Evolutionary conservation across 2,329 filamentous ascomycete species (phyloP).

Genomic region (Kalmusia sp.): DNA sequence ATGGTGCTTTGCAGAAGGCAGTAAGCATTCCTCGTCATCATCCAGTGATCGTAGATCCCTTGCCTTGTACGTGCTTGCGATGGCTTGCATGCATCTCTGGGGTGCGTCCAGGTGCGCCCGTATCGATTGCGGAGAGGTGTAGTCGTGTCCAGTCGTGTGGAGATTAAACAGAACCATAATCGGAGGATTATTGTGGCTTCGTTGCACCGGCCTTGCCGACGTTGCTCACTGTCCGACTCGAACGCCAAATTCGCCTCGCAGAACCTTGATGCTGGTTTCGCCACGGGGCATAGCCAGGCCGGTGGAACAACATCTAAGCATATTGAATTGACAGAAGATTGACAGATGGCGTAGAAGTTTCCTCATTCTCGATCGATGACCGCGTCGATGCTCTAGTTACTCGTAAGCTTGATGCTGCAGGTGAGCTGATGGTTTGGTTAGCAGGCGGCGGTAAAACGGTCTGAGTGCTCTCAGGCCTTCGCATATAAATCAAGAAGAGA

Average conservation of each 20-base stretch:
- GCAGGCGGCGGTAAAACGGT: neutral
- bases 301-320: conserved; percentile 8
- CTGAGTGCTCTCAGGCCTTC: neutral
- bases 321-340: conserved; percentile 4
- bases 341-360: neutral
- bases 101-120: conserved; percentile 17
- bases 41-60: conserved; percentile 13
- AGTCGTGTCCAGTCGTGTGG: conserved; percentile 18
- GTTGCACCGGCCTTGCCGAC: conserved; percentile 20
- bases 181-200: conserved; percentile 9
- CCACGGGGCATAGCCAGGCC: conserved; percentile 8
- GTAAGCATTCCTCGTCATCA: conserved; percentile 23
- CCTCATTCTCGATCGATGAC: neutral
- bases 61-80: conserved; percentile 20
- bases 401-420: neutral
- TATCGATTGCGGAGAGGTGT: conserved; percentile 5
- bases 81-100: conserved; percentile 24
- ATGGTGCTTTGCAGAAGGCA: conserved; percentile 3
- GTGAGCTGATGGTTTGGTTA: neutral
- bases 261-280: conserved; percentile 14
- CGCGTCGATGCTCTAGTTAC: neutral
- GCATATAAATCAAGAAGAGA: neutral
- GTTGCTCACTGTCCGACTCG: conserved; percentile 23
- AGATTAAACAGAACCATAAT: conserved; percentile 20
- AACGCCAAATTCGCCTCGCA: conserved; percentile 16